These are phyloP conservation scores for Phlebiopsis flavidoalba DNA, from an alignment of 768 basidiomycete species.

Conservation along the genomic window DNA sequence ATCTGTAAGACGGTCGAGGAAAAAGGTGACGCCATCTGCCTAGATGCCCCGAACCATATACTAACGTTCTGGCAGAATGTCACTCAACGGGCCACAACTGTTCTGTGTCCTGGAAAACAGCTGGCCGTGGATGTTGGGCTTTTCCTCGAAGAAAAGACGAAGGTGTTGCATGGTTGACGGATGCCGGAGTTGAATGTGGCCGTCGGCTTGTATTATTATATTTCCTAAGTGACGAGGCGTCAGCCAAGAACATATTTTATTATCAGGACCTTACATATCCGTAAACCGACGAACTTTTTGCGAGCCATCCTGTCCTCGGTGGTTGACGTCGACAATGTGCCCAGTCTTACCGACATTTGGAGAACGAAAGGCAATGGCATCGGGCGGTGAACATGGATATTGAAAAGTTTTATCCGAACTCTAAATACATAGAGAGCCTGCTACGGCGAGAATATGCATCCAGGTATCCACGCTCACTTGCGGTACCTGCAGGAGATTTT, in stretches of 20 bases:
- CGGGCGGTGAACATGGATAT: background rate
- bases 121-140: background rate
- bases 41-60: background rate
- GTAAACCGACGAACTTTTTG: no score
- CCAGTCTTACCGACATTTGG: background rate
- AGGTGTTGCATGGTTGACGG: background rate
- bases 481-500: constrained; percentile 10
- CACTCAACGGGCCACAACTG: background rate
- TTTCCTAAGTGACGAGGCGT: no score
- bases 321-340: background rate
- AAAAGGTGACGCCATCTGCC: background rate
- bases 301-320: background rate
- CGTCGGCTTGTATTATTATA: no score
- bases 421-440: background rate
- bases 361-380: background rate
- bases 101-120: background rate
- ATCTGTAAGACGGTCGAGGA: background rate
- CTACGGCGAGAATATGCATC: background rate
- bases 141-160: background rate
- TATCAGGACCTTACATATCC: no score
- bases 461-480: background rate
- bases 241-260: no score
- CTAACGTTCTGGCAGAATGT: background rate
- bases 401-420: background rate
- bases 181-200: background rate